Evolutionary conservation across 306 rosid species (phyloP).

Genomic region (Pyrus communis): DNA sequence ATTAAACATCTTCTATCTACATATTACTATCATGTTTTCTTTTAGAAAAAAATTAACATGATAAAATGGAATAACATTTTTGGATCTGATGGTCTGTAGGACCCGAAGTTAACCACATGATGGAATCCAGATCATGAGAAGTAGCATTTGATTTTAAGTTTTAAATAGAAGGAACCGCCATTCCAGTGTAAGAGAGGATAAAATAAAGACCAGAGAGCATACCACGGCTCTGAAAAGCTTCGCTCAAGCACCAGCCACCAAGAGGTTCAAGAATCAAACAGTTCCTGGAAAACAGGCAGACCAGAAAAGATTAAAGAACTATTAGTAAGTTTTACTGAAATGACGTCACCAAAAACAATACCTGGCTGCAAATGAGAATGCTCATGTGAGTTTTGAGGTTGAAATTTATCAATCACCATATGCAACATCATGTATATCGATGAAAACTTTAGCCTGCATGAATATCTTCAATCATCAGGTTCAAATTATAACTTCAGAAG

Average conservation of each 20-base stretch:
- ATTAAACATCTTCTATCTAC: neutral
- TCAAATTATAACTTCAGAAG: constrained; percentile 11
- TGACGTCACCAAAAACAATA: constrained; percentile 18
- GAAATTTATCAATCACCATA: constrained; percentile 17
- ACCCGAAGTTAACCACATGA: neutral
- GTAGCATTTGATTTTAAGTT: neutral
- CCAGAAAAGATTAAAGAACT: constrained; percentile 3
- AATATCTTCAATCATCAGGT: constrained; percentile 8
- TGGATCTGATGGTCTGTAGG: neutral
- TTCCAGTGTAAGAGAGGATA: neutral
- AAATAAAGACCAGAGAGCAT: neutral
- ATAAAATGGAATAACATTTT: neutral
- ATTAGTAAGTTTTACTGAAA: neutral
- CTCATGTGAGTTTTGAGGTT: neutral
- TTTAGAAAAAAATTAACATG: neutral
- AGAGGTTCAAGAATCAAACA: constrained; percentile 13
- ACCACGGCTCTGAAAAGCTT: constrained; percentile 25
- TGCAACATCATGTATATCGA: constrained; percentile 18
- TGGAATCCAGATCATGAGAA: neutral
- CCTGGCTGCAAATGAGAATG: constrained; percentile 24
- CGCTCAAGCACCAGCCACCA: constrained; percentile 7
- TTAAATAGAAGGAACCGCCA: neutral
- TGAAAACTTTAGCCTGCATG: constrained; percentile 26
- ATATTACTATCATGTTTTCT: neutral
- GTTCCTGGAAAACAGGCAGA: constrained; percentile 23